Percentiles rank a stretch among this genome's conserved stretches.
Evolutionary conservation across 2,329 filamentous ascomycete genomes (phyloP).

Genomic region (Neocucurbitaria cava): DNA sequence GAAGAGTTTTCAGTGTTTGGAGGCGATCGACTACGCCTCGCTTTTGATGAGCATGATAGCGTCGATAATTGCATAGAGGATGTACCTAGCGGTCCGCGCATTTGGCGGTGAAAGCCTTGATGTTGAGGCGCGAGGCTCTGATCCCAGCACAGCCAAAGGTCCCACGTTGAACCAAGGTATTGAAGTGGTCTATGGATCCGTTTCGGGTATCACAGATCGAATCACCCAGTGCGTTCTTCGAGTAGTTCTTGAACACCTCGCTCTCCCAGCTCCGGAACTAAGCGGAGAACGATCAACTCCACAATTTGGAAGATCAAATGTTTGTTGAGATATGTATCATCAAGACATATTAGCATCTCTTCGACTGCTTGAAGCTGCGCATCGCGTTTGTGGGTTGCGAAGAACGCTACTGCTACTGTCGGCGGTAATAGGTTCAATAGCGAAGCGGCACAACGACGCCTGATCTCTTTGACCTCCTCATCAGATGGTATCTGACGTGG

Average conservation of each 20-base stretch:
- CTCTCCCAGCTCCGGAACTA: slow-evolving; percentile 84
- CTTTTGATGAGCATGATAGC: slow-evolving; percentile 2
- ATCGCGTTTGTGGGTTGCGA: slow-evolving; percentile 50
- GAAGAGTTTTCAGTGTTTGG: slow-evolving; percentile 1
- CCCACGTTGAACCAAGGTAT: background rate
- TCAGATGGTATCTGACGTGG: slow-evolving; percentile 66
- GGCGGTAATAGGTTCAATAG: slow-evolving; percentile 57
- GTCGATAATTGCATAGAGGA: slow-evolving; percentile 12
- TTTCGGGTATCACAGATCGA: slow-evolving; percentile 6
- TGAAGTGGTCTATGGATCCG: background rate
- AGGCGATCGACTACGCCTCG: slow-evolving; percentile 2
- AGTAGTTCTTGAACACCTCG: slow-evolving; percentile 74
- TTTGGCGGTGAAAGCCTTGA: slow-evolving; percentile 28
- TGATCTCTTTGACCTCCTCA: slow-evolving; percentile 67
- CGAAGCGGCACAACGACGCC: slow-evolving; percentile 70
- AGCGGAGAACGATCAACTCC: slow-evolving; percentile 79
- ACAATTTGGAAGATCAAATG: slow-evolving; percentile 84
- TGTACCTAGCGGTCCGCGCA: slow-evolving; percentile 17
- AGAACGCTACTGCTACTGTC: slow-evolving; percentile 46
- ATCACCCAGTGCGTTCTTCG: slow-evolving; percentile 68
- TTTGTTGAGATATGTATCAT: slow-evolving; percentile 89
- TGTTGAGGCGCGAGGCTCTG: slow-evolving; percentile 19
- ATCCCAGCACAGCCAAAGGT: slow-evolving; percentile 12
- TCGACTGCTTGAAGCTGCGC: slow-evolving; percentile 66
- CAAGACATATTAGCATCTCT: slow-evolving; percentile 74